Conservation (phyloP, 1,284 basidiomycete genomes). For the Meripilus lineatus region DNA sequence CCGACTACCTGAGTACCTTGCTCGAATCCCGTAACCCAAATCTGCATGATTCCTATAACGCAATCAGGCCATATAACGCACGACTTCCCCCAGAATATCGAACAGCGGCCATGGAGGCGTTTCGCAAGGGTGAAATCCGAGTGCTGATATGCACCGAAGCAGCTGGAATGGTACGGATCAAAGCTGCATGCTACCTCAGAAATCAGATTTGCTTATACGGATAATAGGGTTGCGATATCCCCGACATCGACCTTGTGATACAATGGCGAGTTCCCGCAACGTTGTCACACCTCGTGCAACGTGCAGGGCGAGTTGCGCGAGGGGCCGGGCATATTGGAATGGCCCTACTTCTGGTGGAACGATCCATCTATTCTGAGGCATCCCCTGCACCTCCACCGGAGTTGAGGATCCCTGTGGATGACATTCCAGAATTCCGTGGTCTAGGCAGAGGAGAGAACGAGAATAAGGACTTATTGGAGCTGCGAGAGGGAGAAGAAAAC, state of each 20-base stretch:
- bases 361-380: background rate
- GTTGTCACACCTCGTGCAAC: conserved; percentile 20
- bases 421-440: too few species aligned
- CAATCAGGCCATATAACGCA: conserved; percentile 19
- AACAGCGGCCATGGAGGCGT: conserved; percentile 11
- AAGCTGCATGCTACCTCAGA: conserved; percentile 21
- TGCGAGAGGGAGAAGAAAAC: background rate
- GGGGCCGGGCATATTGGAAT: conserved; percentile 10
- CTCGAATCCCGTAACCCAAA: background rate
- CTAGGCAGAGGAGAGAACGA: conserved; percentile 7
- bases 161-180: conserved; percentile 26
- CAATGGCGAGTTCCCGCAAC: conserved; percentile 22
- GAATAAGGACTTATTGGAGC: background rate
- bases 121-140: conserved; percentile 12
- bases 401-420: conserved; percentile 9
- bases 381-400: background rate
- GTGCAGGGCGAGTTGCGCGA: conserved; percentile 19
- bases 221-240: conserved; percentile 21
- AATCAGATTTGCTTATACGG: conserved; percentile 10
- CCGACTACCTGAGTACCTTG: conserved; percentile 13
- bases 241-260: conserved; percentile 20
- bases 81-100: conserved; percentile 13
- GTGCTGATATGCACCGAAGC: conserved; percentile 20
- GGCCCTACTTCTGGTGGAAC: conserved; percentile 20
- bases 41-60: conserved; percentile 1